Percentiles rank a stretch among this genome's conserved stretches.
These are phyloP conservation scores for Podila horticola DNA, from an alignment of 192 early-diverging fungal species.

Conservation along the genomic window DNA sequence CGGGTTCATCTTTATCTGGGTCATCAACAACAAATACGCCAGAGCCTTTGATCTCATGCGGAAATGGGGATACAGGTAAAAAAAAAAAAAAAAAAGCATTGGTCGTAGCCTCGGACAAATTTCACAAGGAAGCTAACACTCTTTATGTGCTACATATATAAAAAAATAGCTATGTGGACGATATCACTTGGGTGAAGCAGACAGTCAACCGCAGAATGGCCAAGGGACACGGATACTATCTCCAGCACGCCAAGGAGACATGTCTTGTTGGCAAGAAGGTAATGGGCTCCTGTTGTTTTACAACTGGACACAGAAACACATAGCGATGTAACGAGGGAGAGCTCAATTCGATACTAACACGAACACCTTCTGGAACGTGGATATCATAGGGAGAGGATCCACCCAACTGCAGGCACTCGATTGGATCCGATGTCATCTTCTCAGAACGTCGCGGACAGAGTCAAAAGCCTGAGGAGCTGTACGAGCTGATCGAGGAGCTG, in stretches of 20 bases:
- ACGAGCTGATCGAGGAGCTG: constrained; percentile 94
- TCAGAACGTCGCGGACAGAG: constrained; percentile 94
- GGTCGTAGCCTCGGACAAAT: not conserved
- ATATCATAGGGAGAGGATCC: constrained; percentile 74
- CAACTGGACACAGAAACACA: no score
- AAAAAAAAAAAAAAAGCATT: not conserved
- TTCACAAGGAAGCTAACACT: no score
- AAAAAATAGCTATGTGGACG: constrained; percentile 80
- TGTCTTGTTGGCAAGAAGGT: constrained; percentile 95
- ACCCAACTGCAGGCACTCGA: constrained; percentile 72
- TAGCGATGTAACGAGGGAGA: not conserved
- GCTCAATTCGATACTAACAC: not conserved
- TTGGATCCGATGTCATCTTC: constrained; percentile 92
- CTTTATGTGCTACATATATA: not conserved
- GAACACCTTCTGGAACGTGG: not conserved
- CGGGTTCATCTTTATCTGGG: constrained; percentile 98
- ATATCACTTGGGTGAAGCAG: constrained; percentile 98
- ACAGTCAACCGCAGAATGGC: constrained; percentile 97
- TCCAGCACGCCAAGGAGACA: constrained; percentile 98
- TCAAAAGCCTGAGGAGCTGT: constrained; percentile 96
- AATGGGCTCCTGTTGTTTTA: not conserved
- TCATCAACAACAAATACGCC: constrained; percentile 98
- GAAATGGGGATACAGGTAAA: constrained; percentile 91
- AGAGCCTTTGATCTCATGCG: constrained; percentile 95
- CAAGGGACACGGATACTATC: constrained; percentile 96